phyloP scores from a whole-genome alignment of 345 rosid genomes.

The Streptanthus diversifolius region DNA sequence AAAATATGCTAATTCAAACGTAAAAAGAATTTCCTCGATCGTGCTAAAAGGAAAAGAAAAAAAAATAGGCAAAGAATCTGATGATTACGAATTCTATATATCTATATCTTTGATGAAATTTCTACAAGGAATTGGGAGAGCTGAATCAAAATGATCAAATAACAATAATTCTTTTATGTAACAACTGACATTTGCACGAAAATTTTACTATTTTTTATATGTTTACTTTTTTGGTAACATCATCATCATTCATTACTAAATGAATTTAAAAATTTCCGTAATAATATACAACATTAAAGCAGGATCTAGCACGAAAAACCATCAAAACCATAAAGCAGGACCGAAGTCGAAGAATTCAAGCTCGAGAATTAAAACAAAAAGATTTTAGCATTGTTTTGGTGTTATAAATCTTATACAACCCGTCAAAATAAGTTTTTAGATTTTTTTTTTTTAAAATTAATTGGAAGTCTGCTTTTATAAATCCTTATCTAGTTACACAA shows the following conservation, averaged over 20 bases:
- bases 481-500: neutral
- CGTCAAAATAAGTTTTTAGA: too few species aligned
- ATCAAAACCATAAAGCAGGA: too few species aligned
- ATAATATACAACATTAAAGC: too few species aligned
- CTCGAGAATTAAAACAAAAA: too few species aligned
- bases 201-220: too few species aligned
- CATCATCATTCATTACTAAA: too few species aligned
- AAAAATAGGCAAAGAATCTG: neutral
- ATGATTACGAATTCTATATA: neutral
- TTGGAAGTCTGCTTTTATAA: neutral
- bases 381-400: neutral
- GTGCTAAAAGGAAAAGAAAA: neutral
- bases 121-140: neutral
- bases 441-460: neutral
- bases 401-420: neutral
- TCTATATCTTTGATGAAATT: neutral
- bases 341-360: too few species aligned
- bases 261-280: too few species aligned
- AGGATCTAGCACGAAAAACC: too few species aligned
- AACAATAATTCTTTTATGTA: too few species aligned
- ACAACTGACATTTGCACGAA: too few species aligned
- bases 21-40: constrained; percentile 19
- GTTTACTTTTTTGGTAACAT: too few species aligned
- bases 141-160: neutral
- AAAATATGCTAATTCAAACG: neutral